These are phyloP conservation scores for Neocatenulostroma microsporum DNA, from an alignment of 2,329 filamentous ascomycete genomes.

Conservation along the genomic window DNA sequence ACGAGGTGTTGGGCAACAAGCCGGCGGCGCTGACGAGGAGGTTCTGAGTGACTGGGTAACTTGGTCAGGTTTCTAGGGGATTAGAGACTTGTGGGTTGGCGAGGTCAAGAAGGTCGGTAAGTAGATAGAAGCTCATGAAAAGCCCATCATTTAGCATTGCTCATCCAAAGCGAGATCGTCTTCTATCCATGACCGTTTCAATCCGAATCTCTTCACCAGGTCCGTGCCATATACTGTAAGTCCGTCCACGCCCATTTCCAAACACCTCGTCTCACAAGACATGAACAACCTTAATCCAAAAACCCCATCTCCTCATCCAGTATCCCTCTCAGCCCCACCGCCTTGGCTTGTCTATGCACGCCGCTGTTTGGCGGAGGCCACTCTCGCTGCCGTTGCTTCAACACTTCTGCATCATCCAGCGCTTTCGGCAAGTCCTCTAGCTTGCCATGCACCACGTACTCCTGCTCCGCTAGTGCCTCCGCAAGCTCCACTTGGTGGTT, in stretches of 20 bases:
- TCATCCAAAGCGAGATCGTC: too few species aligned
- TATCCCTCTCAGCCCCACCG: constrained; percentile 40
- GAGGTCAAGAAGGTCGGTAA: too few species aligned
- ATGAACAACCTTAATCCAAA: constrained; percentile 37
- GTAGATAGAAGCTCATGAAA: too few species aligned
- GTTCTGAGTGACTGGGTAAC: too few species aligned
- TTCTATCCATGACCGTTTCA: too few species aligned
- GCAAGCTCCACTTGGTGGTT: constrained; percentile 91
- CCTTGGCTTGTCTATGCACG: constrained; percentile 32
- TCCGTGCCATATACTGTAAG: too few species aligned
- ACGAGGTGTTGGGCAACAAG: constrained; percentile 28
- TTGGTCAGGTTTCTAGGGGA: too few species aligned
- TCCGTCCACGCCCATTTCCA: too few species aligned
- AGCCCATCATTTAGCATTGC: too few species aligned
- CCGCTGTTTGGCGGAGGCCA: constrained; percentile 47
- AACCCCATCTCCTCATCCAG: constrained; percentile 53
- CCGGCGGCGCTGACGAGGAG: constrained; percentile 15
- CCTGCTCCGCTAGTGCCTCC: constrained; percentile 61
- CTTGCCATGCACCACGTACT: constrained; percentile 67
- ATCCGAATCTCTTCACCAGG: too few species aligned
- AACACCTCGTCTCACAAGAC: too few species aligned
- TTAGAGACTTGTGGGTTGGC: too few species aligned
- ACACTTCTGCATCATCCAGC: constrained; percentile 42
- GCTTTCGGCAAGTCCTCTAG: constrained; percentile 49
- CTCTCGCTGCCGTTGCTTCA: constrained; percentile 34